phyloP scores from a whole-genome alignment of 371 early-diverging fungal species.

The Basidiobolus heterosporus region DNA sequence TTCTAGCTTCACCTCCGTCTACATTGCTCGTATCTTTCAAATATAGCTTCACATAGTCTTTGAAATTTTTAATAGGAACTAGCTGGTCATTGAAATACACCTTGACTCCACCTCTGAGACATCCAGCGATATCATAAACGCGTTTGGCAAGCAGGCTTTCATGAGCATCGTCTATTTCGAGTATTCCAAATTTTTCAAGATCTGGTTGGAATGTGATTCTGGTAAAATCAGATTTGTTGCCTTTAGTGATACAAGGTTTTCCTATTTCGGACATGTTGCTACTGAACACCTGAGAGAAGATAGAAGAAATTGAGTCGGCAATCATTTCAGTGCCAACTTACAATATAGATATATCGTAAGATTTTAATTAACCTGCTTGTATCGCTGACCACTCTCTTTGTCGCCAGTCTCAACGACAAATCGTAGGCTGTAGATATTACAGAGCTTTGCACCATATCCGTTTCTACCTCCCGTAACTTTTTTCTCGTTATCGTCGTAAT shows the following conservation, averaged over 20 bases:
- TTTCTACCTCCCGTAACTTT: slow-evolving; percentile 98
- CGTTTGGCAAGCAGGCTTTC: slow-evolving; percentile 84
- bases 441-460: slow-evolving; percentile 99
- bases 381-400: slow-evolving; percentile 47
- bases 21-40: slow-evolving; percentile 16
- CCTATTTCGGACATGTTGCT: slow-evolving; percentile 75
- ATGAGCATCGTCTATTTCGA: slow-evolving; percentile 75
- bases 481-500: slow-evolving; percentile 97
- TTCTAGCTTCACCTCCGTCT: slow-evolving; percentile 16
- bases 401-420: slow-evolving; percentile 97
- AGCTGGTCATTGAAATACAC: slow-evolving; percentile 84
- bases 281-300: slow-evolving; percentile 30
- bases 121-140: slow-evolving; percentile 95
- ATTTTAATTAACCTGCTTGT: slow-evolving; percentile 49
- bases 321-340: slow-evolving; percentile 9
- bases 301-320: slow-evolving; percentile 2
- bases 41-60: slow-evolving; percentile 85
- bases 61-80: slow-evolving; percentile 75
- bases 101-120: slow-evolving; percentile 59
- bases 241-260: slow-evolving; percentile 53
- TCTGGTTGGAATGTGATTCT: slow-evolving; percentile 96
- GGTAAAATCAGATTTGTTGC: slow-evolving; percentile 63
- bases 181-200: slow-evolving; percentile 83
- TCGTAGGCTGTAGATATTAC: slow-evolving; percentile 95
- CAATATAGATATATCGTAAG: slow-evolving; percentile 4